Base-by-base conservation (phyloP, 108 stramenopile species). In the Cyclotella kingstonii region DNA sequence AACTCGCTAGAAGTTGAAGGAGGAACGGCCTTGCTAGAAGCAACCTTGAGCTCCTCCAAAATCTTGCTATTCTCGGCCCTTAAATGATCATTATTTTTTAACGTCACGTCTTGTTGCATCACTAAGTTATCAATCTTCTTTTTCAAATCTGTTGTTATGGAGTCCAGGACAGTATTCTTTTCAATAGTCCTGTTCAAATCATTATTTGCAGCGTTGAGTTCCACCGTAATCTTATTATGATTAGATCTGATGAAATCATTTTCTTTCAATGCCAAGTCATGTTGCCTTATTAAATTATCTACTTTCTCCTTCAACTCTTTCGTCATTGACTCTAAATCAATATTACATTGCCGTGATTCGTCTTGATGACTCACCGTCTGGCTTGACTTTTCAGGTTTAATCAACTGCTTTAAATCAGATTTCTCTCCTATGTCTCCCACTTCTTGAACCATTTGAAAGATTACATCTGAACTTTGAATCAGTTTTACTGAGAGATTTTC, bases 231-330 rank as follows among this genome's bases (percentile, higher is more conserved):
- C n/a, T n/a, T n/a, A n/a, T n/a, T n/a, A n/a, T n/a, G n/a, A n/a
- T n/a, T n/a, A n/a, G n/a, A n/a, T n/a, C n/a, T n/a, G n/a, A n/a
- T n/a, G n/a, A 57, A 19, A 26, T 35, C 48, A 12, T 42, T 41
- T 23, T 53, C 41, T 31, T 64, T 41, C 12, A 33, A 51, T 26
- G 35, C 33, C 42, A 60, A 26, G 43, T 52, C 49, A 43, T 49
- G 48, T 35, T 62, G 48, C 45, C 48, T 10, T 35, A 62, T 1
- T 49, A 10, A 46, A 18, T 39, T 26, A 23, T 26, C 19, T 23
- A 49, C 50, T 35, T 62, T 62, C 10, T 22, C 18, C 9, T 62
- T 48, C 10, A 22, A 25, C 12, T n/a, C 29, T 5, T 12, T 48
- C 36, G 34, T 62, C 38, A 48, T 46, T 26, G 1, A n/a, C n/a